Evolutionary conservation across 129 eudicot species (phyloP).

Genomic region (Escallonia rubra): DNA sequence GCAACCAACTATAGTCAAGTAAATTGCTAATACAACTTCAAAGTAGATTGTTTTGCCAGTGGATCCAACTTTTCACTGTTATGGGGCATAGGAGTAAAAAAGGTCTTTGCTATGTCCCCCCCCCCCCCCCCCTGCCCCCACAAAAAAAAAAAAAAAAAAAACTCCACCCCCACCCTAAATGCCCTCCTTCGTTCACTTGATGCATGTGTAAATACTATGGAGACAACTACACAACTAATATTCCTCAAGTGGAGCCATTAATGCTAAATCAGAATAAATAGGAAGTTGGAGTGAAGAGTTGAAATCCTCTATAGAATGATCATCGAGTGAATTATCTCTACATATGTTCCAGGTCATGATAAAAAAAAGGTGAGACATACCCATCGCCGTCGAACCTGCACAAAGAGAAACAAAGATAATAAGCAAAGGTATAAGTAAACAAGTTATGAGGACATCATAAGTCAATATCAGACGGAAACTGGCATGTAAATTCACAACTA

Average conservation of each 20-base stretch:
- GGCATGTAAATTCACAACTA: neutral
- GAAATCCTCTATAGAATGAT: neutral
- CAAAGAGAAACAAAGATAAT: conserved; percentile 19
- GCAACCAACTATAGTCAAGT: no score
- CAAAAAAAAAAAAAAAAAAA: no score
- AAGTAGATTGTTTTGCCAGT: no score
- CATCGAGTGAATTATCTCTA: neutral
- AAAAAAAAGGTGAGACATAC: conserved; percentile 40
- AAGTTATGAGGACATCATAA: neutral
- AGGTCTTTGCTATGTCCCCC: no score
- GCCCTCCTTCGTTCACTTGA: no score
- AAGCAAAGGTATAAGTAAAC: neutral
- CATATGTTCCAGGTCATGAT: neutral
- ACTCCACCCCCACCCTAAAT: no score
- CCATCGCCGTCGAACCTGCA: conserved; percentile 99
- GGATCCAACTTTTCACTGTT: no score
- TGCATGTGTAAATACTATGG: no score
- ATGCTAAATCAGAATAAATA: neutral
- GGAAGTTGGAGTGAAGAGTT: neutral
- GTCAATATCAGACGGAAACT: neutral
- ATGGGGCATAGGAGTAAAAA: no score
- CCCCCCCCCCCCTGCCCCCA: no score
- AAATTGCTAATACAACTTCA: no score
- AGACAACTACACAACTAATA: neutral
- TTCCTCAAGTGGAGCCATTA: neutral